These are phyloP conservation scores for Priceomyces medius DNA, from an alignment of 805 yeast species.

Conservation along the genomic window DNA sequence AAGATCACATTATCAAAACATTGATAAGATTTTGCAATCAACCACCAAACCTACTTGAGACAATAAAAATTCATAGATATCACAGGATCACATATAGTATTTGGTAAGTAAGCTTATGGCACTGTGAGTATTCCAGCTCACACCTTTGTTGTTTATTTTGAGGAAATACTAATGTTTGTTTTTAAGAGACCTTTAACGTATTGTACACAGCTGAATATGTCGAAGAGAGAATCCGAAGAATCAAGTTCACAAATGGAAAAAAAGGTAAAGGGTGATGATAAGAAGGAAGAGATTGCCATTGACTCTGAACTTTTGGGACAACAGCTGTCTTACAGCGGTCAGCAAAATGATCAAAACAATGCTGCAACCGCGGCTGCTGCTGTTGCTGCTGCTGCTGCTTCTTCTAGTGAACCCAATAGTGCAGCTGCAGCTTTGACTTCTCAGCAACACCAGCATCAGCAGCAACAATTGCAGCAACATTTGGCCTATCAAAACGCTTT, in stretches of 20 bases:
- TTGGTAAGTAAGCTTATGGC: background rate
- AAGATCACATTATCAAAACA: constrained; percentile 1
- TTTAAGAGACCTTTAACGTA: background rate
- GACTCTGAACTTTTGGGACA: constrained; percentile 45
- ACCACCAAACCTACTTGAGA: background rate
- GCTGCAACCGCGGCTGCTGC: constrained; percentile 40
- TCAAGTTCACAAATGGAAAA: constrained; percentile 11
- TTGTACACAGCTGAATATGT: constrained; percentile 13
- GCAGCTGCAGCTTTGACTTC: constrained; percentile 17
- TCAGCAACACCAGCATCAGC: constrained; percentile 19
- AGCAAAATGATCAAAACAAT: constrained; percentile 13
- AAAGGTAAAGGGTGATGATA: constrained; percentile 14
- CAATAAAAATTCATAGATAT: background rate
- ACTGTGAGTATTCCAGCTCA: background rate
- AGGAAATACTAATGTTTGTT: background rate
- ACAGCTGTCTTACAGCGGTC: constrained; percentile 31
- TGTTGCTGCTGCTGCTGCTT: constrained; percentile 34
- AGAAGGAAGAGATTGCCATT: constrained; percentile 28
- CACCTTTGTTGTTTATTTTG: background rate
- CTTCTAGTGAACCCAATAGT: constrained; percentile 27
- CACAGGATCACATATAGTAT: background rate
- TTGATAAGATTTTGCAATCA: constrained; percentile 5
- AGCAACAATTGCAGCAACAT: constrained; percentile 18
- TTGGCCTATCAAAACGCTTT: constrained; percentile 15
- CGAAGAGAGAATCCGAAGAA: constrained; percentile 21